These are phyloP conservation scores for Jaapia argillacea DNA, from an alignment of 768 basidiomycete genomes.

Conservation along the genomic window DNA sequence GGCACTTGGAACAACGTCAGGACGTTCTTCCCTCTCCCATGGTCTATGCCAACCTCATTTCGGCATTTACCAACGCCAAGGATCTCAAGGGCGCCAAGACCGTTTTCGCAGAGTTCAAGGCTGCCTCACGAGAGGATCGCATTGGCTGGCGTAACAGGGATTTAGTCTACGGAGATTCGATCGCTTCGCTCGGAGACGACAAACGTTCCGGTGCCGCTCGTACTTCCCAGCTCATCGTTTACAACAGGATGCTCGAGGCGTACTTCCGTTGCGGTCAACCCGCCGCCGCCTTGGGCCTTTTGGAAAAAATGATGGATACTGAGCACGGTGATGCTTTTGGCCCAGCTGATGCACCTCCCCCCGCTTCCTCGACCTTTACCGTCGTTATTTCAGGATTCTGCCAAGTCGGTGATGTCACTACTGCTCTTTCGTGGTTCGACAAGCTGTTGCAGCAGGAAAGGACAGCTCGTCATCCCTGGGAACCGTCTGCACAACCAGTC, in stretches of 20 bases:
- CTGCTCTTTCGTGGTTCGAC: constrained; percentile 65
- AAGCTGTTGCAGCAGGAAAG: constrained; percentile 40
- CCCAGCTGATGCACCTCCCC: constrained; percentile 38
- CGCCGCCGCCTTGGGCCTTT: constrained; percentile 50
- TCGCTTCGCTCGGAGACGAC: constrained; percentile 9
- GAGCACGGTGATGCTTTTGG: constrained; percentile 20
- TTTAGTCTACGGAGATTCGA: too few relatives aligned
- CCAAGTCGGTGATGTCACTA: constrained; percentile 44
- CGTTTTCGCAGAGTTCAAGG: constrained; percentile 52
- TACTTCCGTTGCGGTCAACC: constrained; percentile 59
- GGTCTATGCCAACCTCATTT: constrained; percentile 47
- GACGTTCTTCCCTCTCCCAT: constrained; percentile 21
- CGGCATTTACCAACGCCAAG: constrained; percentile 41
- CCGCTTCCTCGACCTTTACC: constrained; percentile 54
- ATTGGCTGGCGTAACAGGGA: too few relatives aligned
- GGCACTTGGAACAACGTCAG: constrained; percentile 41
- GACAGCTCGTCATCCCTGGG: constrained; percentile 24
- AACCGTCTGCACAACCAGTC: constrained; percentile 30
- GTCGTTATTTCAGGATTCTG: constrained; percentile 60
- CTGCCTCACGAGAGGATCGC: constrained; percentile 27
- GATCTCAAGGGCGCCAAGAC: constrained; percentile 42
- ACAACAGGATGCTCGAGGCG: constrained; percentile 69
- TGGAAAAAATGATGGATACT: constrained; percentile 63
- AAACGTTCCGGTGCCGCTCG: constrained; percentile 3
- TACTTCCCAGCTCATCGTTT: constrained; percentile 37